These are phyloP conservation scores for Fusarium albosuccineum DNA, from an alignment of 2,329 filamentous ascomycete species.

Conservation along the genomic window DNA sequence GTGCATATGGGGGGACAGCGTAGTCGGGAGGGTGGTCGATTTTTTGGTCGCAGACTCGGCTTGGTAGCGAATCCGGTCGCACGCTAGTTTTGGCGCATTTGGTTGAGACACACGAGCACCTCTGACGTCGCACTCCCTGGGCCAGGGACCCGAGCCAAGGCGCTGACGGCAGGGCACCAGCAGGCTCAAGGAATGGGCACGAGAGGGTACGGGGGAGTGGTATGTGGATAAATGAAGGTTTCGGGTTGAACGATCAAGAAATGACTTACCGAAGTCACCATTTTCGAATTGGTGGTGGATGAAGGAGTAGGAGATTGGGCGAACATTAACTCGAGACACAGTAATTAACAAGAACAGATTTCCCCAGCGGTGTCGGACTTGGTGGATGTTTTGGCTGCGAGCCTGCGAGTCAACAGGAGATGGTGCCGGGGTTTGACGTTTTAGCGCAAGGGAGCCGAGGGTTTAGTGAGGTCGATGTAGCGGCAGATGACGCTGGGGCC, in stretches of 20 bases:
- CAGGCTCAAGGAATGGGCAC: conserved; percentile 14
- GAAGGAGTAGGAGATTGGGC: background rate
- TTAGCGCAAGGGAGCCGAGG: conserved; percentile 24
- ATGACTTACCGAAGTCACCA: conserved; percentile 17
- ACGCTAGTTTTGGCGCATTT: conserved; percentile 51
- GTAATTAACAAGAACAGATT: conserved; percentile 4
- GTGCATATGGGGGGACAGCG: conserved; percentile 34
- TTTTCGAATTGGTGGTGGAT: background rate
- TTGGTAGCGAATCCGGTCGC: conserved; percentile 46
- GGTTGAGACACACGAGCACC: conserved; percentile 54
- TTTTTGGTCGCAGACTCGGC: conserved; percentile 42
- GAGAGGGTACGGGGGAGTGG: conserved; percentile 6
- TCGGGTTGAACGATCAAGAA: conserved; percentile 20
- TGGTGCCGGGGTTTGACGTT: conserved; percentile 20
- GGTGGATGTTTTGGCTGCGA: conserved; percentile 9
- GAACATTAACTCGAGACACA: background rate
- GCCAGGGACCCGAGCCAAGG: conserved; percentile 30
- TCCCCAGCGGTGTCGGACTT: conserved; percentile 14
- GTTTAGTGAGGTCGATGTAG: conserved; percentile 13
- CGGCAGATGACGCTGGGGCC: conserved; percentile 8
- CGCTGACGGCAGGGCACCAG: conserved; percentile 18
- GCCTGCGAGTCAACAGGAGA: conserved; percentile 12
- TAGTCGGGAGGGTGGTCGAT: conserved; percentile 12
- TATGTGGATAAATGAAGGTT: conserved; percentile 18
- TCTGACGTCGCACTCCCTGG: conserved; percentile 52